Evolutionary conservation across 257 asterid genomes (phyloP).

Genomic region (Ligustrum vulgare): DNA sequence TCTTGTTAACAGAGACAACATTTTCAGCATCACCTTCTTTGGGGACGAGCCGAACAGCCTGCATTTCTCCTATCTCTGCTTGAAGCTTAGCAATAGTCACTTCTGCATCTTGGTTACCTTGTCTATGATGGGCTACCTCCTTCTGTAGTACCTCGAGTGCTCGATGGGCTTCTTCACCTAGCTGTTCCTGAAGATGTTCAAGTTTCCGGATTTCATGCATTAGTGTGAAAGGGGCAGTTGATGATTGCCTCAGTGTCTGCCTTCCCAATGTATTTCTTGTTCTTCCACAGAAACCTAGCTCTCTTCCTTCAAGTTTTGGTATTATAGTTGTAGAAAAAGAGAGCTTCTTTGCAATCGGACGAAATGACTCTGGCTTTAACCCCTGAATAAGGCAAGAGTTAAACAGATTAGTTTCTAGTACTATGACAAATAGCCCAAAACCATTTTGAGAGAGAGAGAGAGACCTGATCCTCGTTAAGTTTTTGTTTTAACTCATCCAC

Average conservation of each 20-base stretch:
- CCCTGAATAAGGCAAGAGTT: conserved; percentile 34
- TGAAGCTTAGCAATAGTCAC: conserved; percentile 93
- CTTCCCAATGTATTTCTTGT: conserved; percentile 58
- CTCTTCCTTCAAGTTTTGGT: conserved; percentile 63
- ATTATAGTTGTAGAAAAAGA: conserved; percentile 69
- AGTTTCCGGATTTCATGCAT: conserved; percentile 94
- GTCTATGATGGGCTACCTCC: conserved; percentile 91
- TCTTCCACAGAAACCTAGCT: conserved; percentile 36
- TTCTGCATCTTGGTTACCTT: conserved; percentile 96
- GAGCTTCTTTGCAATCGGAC: conserved; percentile 73
- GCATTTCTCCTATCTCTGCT: conserved; percentile 85
- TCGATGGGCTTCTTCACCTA: conserved; percentile 88
- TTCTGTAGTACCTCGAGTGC: conserved; percentile 94
- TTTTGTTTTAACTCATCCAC: conserved; percentile 75
- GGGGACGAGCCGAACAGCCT: conserved; percentile 43
- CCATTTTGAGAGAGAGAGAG: neutral
- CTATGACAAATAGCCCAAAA: too few species aligned
- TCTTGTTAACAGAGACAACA: conserved; percentile 64
- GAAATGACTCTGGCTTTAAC: conserved; percentile 47
- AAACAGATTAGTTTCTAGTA: neutral
- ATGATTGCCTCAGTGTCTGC: conserved; percentile 83
- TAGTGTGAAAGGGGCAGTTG: conserved; percentile 84
- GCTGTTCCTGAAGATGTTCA: conserved; percentile 97
- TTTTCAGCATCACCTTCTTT: conserved; percentile 59
- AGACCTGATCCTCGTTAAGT: conserved; percentile 76